Evolutionary conservation across 2,329 filamentous ascomycete genomes (phyloP), one percentile per base, ranked within the genome.

Genomic region (Elsinoe batatas): DNA sequence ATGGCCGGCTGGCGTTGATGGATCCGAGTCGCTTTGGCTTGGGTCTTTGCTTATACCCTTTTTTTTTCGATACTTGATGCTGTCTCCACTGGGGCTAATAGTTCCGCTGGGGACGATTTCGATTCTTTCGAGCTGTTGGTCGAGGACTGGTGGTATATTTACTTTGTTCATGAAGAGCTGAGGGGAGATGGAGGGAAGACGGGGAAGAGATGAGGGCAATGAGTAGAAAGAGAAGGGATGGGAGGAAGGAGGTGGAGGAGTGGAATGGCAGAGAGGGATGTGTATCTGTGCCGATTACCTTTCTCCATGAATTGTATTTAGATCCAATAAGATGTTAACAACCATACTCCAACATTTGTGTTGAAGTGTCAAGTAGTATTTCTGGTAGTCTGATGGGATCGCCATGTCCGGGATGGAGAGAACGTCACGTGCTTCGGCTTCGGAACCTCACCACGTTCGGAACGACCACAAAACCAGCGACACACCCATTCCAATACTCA

Each of bases 251-350:
- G 3, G 22, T 42, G 18, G 6, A 3, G 38, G 6, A 30, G 11
- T 18, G 40, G 18, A 13, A 22, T 2, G 15, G 2, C 32, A 11
- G 44, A 26, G 42, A 46, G 22, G 44, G 11, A n/a, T 26, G 5
- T 35, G 44, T 33, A 33, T 49, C 30, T 49, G 35, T 35, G 44
- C n/a, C n/a, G 13, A 8, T 13, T 33, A 35, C 15, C 15, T 37
- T 51, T 30, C 26, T 30, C 26, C 26, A 30, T 30, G 26, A 51
- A 32, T 22, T 51, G 47, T 51, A 51, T 26, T 20, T 51, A 51
- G 47, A 38, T 51, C 26, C 2, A 51, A 38, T 38, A 51, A 51
- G 47, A 51, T 26, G 47, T 51, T 51, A 33, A 15, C 8, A 49
- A 49, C 26, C 10, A 15, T 35, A 35, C 11, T 15, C 6, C 30